Evolutionary conservation across 192 early-diverging fungal species (phyloP).

Genomic region (Geranomyces michiganensis): DNA sequence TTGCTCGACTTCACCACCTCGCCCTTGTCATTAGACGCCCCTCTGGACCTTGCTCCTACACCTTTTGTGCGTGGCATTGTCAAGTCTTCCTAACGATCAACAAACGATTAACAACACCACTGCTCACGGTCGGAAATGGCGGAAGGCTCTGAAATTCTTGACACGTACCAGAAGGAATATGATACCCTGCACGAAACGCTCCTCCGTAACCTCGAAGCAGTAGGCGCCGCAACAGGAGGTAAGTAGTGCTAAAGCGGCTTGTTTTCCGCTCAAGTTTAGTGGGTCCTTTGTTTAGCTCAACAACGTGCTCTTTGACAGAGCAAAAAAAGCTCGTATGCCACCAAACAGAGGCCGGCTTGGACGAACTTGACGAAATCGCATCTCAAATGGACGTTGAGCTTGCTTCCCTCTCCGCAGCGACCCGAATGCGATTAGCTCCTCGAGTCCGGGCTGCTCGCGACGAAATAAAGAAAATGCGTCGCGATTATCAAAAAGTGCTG

Average conservation of each 20-base stretch:
- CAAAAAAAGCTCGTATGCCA: slow-evolving; percentile 73
- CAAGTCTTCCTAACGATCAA: no score
- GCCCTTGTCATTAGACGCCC: no score
- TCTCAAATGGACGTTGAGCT: slow-evolving; percentile 95
- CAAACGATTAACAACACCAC: no score
- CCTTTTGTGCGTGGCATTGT: no score
- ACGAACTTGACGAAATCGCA: slow-evolving; percentile 90
- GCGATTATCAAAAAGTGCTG: slow-evolving; percentile 64
- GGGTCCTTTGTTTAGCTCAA: no score
- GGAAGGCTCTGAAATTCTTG: slow-evolving; percentile 75
- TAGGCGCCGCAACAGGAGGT: slow-evolving; percentile 68
- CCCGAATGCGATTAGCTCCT: slow-evolving; percentile 67
- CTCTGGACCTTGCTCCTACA: no score
- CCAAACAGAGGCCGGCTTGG: slow-evolving; percentile 79
- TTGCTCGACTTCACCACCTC: no score
- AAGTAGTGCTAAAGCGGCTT: slow-evolving; percentile 16
- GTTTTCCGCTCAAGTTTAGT: no score
- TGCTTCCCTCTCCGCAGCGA: slow-evolving; percentile 66
- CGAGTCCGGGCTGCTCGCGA: slow-evolving; percentile 74
- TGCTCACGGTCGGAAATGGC: slow-evolving; percentile 12
- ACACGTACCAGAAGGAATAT: slow-evolving; percentile 88
- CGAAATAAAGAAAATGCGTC: slow-evolving; percentile 77
- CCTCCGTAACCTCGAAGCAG: slow-evolving; percentile 56
- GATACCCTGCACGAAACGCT: slow-evolving; percentile 61
- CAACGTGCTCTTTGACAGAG: slow-evolving; percentile 59